Evolutionary conservation across 352 stramenopile species (phyloP).

Genomic region (Ophiocytium majus): DNA sequence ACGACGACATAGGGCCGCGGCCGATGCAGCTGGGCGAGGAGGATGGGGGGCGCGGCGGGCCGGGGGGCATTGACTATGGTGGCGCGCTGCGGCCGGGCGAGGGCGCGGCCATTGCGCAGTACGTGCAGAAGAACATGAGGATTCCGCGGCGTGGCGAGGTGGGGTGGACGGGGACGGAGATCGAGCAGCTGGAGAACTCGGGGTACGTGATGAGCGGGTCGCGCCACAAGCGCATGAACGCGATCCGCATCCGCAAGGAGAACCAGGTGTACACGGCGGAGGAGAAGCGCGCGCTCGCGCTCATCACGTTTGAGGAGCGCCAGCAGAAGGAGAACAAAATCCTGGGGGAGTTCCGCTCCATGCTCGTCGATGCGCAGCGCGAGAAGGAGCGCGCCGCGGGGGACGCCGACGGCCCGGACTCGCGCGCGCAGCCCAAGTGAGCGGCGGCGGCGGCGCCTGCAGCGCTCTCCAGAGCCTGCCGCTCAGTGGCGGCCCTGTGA

Average conservation of each 20-base stretch:
- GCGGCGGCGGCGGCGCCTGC: no score
- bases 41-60: conserved; percentile 31
- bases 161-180: conserved; percentile 77
- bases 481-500: no score
- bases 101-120: conserved; percentile 90
- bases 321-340: conserved; percentile 96
- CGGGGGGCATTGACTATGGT: conserved; percentile 53
- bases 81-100: conserved; percentile 68
- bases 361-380: conserved; percentile 61
- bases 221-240: conserved; percentile 97
- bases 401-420: neutral
- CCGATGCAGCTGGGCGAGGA: conserved; percentile 44
- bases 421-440: neutral
- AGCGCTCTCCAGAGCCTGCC: no score
- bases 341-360: conserved; percentile 93
- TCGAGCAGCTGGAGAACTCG: conserved; percentile 86
- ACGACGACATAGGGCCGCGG: conserved; percentile 46
- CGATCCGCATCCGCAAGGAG: conserved; percentile 96
- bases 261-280: conserved; percentile 99
- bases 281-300: conserved; percentile 92
- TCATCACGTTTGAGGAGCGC: conserved; percentile 98
- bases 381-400: neutral
- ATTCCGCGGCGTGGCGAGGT: conserved; percentile 97
- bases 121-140: conserved; percentile 97
- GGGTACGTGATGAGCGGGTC: conserved; percentile 94